phyloP scores from a whole-genome alignment of 768 basidiomycete species.

The Suillus plorans region DNA sequence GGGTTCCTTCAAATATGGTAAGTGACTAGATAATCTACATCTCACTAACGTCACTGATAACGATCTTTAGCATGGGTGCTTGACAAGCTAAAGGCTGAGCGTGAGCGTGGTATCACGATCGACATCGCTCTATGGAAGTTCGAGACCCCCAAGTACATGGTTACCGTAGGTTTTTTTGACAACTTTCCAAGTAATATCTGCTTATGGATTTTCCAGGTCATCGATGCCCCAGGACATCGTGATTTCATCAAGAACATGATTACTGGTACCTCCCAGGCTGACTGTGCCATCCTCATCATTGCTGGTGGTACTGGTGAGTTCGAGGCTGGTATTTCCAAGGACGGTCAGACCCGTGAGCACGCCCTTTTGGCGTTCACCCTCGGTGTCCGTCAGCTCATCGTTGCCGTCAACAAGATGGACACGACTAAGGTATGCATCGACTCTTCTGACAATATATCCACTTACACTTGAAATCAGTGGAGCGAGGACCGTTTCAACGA shows the following conservation, averaged over 20 bases:
- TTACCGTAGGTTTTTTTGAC: slow-evolving; percentile 62
- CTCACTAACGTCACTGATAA: slow-evolving; percentile 23
- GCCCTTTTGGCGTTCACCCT: slow-evolving; percentile 99
- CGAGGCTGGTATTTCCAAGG: slow-evolving; percentile 99
- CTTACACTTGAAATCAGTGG: slow-evolving; percentile 61
- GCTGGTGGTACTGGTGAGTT: slow-evolving; percentile 99
- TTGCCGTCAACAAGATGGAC: slow-evolving; percentile 99
- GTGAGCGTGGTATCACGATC: slow-evolving; percentile 99
- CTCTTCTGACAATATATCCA: not conserved
- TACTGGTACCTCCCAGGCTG: slow-evolving; percentile 99
- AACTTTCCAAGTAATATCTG: no score
- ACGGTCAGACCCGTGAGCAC: slow-evolving; percentile 99
- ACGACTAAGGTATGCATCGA: slow-evolving; percentile 77
- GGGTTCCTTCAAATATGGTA: slow-evolving; percentile 97
- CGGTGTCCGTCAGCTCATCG: slow-evolving; percentile 99
- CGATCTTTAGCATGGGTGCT: slow-evolving; percentile 89
- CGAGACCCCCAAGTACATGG: slow-evolving; percentile 97
- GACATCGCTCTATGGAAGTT: slow-evolving; percentile 99
- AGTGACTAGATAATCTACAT: slow-evolving; percentile 28
- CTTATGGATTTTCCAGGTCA: slow-evolving; percentile 60
- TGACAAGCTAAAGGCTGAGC: slow-evolving; percentile 99
- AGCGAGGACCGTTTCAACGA: slow-evolving; percentile 99
- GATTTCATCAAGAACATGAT: slow-evolving; percentile 99
- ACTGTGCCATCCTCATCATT: slow-evolving; percentile 99
- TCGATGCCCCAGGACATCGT: slow-evolving; percentile 99